Base-by-base conservation (phyloP, 495 filamentous ascomycete genomes). In the Physcia stellaris region DNA sequence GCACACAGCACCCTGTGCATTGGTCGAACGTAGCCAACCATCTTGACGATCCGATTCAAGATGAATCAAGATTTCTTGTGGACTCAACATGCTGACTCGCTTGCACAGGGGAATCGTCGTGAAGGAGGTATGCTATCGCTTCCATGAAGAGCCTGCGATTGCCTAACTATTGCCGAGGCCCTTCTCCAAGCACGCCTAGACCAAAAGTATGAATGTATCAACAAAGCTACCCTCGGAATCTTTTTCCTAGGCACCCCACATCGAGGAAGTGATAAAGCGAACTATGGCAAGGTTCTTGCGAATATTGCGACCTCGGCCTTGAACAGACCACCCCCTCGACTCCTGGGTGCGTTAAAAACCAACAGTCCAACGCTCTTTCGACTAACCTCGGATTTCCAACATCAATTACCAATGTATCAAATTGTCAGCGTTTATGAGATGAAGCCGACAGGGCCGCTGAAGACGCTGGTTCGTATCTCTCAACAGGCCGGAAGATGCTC, bases 341-440 rank as follows among this genome's bases (percentile, higher is more conserved):
- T 60, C 5, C 40, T 60, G 15, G 48, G 46, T 17, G 53, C 51
- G 23, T 47, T 63, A 15, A 49, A 51, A 38, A 36, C 51, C 31
- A 50, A 49, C 32, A 63, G 58, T 4, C 60, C 62, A 37, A 49
- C 49, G n/a, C 45, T 62, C 12, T 59, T 62, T 41, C 52, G 63
- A 39, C 54, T 64, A 41, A 63, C 50, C 21, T 61, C 61, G 39
- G 47, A 59, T n/a, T 66, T 66, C 40, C 47, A 42, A 4, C 62
- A 61, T 10, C 42, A 64, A 30, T 61, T 64, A 61, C 42, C 48
- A 19, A 50, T 52, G 20, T 63, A 63, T 42, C 50, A 42, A 4
- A 45, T 64, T 16, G 59, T 48, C 45, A 59, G 58, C 46, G 58
- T 66, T 42, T 64, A 61, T 61, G 62, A 66, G 39, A 57, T 62